Base-by-base conservation (phyloP, 768 basidiomycete genomes). In the Gymnopilus junonius region DNA sequence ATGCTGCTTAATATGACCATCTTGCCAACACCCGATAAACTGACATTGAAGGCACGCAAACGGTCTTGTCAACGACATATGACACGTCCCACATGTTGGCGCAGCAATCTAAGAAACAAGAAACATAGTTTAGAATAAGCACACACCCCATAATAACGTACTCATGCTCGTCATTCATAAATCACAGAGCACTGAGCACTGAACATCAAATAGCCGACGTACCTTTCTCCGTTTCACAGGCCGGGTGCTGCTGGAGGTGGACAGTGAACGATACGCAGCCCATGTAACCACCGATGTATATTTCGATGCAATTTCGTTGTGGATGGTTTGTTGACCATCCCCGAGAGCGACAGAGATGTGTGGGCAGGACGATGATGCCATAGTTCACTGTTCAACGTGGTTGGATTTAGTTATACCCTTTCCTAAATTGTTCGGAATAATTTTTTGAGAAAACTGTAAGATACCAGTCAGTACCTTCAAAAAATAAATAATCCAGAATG, bases 1-100 rank as follows among this genome's bases (percentile, higher is more conserved):
- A 73, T 95, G 93, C 4, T 70, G 74, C 1, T 77, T 68, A 27
- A 85, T 76, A 70, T 94, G 93, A 3, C 79, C 79, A 43, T 77
- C 79, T 12, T 73, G 64, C 92, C 92, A 94, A 65, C 93, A 93
- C 7, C 88, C 92, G 10, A 83, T 79, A 70, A 80, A 90, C 3
- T 84, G 69, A 68, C 93, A 94, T n/a, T 87, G 82, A 7, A 94
- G 76, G 66, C 93, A 94, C 3, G 83, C 87, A 69, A 90, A 87
- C 0, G 92, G 90, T 23, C 91, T 80, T 1, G 85, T 77, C 29
- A 92, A 77, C 1, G 85, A 69, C 1, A 80, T 55, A 8, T 77
- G 74, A 69, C 93, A 94, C 12, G 79, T 82, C 8, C 82, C 84
- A 70, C 93, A 94, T 3, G 81, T 75, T 11, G 93, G 92, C 17